These are phyloP conservation scores for Silene vulgaris DNA, from an alignment of 179 eudicot species.

Conservation along the genomic window DNA sequence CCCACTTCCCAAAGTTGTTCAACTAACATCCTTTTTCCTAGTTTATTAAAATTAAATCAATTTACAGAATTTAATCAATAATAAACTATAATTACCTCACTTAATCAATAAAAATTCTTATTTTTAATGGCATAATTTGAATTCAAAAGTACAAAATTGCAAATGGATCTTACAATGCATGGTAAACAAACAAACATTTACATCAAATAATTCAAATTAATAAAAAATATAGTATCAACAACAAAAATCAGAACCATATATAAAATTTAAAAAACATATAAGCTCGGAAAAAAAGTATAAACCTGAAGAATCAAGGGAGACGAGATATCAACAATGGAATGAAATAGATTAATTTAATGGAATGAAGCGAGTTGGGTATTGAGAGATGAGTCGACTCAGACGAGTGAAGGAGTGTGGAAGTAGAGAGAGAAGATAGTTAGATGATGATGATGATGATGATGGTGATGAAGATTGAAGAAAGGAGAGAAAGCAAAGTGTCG, in stretches of 20 bases:
- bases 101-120: not conserved
- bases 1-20: constrained; percentile 17
- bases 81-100: not conserved
- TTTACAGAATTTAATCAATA: not conserved
- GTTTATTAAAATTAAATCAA: not conserved
- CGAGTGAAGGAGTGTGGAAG: not conserved
- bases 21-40: constrained; percentile 10
- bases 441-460: not conserved
- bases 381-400: not conserved
- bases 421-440: not conserved
- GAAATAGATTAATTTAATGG: not conserved
- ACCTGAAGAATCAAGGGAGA: constrained; percentile 17
- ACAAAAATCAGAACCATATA: not conserved
- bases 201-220: not conserved
- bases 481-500: not conserved
- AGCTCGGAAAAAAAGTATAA: not conserved
- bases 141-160: not conserved
- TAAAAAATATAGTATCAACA: not conserved
- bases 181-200: constrained; percentile 3
- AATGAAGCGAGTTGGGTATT: not conserved
- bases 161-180: constrained; percentile 20
- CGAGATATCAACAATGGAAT: not conserved
- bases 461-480: not conserved
- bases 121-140: not conserved
- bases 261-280: not conserved